Conservation (phyloP, 805 yeast species). For the Yamadazyma paraphyllophila region DNA sequence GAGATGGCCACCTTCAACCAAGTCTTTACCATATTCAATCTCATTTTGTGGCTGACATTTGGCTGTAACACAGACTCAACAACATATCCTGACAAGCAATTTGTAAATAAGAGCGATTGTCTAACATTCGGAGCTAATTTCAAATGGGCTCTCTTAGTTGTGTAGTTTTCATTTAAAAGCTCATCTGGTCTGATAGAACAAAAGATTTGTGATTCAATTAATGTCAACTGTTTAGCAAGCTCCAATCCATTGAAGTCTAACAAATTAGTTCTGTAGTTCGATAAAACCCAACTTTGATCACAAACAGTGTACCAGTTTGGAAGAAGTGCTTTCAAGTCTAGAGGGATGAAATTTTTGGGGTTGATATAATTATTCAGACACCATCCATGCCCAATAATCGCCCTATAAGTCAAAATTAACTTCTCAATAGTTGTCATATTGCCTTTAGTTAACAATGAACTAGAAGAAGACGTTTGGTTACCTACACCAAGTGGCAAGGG, state of each 20-base stretch:
- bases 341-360: constrained; percentile 27
- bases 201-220: constrained; percentile 67
- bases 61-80: constrained; percentile 66
- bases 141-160: constrained; percentile 56
- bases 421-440: constrained; percentile 48
- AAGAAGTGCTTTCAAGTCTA: constrained; percentile 36
- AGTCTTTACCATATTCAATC: constrained; percentile 55
- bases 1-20: constrained; percentile 78
- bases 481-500: constrained; percentile 45
- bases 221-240: constrained; percentile 72
- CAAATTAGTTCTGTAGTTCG: constrained; percentile 51
- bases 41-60: constrained; percentile 42
- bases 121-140: constrained; percentile 63
- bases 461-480: constrained; percentile 39
- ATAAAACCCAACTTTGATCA: constrained; percentile 57
- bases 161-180: constrained; percentile 60
- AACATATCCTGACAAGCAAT: constrained; percentile 68
- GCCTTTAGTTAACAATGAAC: constrained; percentile 34
- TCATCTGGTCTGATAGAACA: constrained; percentile 64
- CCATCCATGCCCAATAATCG: constrained; percentile 52
- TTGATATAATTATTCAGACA: constrained; percentile 28
- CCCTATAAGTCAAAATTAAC: constrained; percentile 51
- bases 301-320: constrained; percentile 50
- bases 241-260: constrained; percentile 67
- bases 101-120: constrained; percentile 63